Evolutionary conservation across 768 basidiomycete species (phyloP).

Genomic region (Boletales sp.): DNA sequence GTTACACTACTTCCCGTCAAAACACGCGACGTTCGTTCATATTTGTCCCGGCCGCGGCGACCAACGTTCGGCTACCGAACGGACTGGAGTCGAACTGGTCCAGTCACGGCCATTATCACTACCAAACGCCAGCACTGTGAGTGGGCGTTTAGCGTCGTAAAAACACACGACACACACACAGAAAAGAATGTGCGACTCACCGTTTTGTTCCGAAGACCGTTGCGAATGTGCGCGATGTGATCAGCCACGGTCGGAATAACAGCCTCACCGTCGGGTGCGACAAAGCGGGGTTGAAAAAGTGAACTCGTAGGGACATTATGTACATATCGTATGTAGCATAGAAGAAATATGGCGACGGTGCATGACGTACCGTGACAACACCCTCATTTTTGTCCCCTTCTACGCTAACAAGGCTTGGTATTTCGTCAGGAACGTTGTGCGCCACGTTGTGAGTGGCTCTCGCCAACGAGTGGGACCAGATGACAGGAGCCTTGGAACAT

Average conservation of each 20-base stretch:
- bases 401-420: constrained; percentile 64
- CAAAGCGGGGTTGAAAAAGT: constrained; percentile 73
- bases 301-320: constrained; percentile 57
- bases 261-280: constrained; percentile 62
- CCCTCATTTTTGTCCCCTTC: constrained; percentile 69
- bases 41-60: constrained; percentile 79
- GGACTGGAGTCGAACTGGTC: constrained; percentile 63
- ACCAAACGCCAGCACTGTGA: constrained; percentile 22
- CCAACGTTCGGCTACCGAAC: constrained; percentile 82
- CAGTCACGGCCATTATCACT: constrained; percentile 84
- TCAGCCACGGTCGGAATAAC: constrained; percentile 70
- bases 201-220: constrained; percentile 69
- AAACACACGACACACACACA: no score
- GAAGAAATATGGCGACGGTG: background rate
- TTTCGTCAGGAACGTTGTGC: constrained; percentile 80
- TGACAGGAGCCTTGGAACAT: constrained; percentile 77
- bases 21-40: constrained; percentile 77
- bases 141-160: background rate
- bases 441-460: constrained; percentile 75
- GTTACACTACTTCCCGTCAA: constrained; percentile 83
- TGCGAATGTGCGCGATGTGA: constrained; percentile 85
- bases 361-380: constrained; percentile 72
- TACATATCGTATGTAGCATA: no score
- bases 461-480: constrained; percentile 92
- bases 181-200: constrained; percentile 33